Conservation (phyloP, 495 filamentous ascomycete genomes). For the Penicillium steckii region DNA sequence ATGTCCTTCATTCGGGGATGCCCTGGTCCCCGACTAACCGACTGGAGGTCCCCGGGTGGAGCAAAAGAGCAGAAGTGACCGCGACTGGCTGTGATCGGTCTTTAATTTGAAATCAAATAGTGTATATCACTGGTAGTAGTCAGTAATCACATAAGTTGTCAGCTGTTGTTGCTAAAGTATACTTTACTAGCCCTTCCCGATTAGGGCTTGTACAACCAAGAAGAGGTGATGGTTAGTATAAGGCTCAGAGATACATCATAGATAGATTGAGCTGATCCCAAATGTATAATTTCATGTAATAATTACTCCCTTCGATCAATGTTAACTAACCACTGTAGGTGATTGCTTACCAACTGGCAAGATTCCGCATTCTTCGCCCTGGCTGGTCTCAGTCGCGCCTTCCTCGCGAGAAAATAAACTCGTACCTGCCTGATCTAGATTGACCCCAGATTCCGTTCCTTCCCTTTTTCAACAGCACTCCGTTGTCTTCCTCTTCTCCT, state of each 20-base stretch:
- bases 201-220: background rate
- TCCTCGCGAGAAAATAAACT: background rate
- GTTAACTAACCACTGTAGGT: too few species aligned
- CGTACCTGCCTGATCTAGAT: background rate
- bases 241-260: too few species aligned
- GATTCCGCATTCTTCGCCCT: background rate
- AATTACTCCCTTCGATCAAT: too few species aligned
- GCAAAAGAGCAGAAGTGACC: background rate
- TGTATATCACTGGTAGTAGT: too few species aligned
- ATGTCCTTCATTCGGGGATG: background rate
- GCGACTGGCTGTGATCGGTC: background rate
- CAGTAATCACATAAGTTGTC: too few species aligned
- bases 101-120: background rate
- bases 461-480: background rate
- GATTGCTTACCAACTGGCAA: too few species aligned
- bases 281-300: too few species aligned
- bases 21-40: background rate
- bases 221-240: background rate
- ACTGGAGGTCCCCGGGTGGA: background rate
- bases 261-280: too few species aligned
- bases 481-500: background rate
- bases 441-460: background rate
- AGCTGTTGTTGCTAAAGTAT: too few species aligned
- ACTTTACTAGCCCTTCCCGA: background rate
- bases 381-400: background rate